Conservation (phyloP, 108 stramenopile species). For the Nitzschia putrida region DNA sequence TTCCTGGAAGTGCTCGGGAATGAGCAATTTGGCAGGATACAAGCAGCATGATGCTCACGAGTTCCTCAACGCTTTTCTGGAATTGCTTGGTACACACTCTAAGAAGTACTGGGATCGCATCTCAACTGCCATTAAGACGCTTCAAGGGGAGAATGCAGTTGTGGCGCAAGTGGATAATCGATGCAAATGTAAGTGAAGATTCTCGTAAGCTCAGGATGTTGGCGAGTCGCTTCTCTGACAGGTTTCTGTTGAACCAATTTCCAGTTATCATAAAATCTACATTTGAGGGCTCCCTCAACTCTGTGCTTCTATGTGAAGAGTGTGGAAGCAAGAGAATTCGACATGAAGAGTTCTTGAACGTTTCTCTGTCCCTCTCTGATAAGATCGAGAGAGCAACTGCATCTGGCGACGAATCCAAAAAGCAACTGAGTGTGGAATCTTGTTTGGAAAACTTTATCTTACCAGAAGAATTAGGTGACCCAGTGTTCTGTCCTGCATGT, state of each 20-base stretch:
- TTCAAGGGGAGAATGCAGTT: conserved; percentile 25
- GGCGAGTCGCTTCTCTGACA: background rate
- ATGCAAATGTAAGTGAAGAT: too few relatives aligned
- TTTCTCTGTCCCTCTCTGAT: conserved; percentile 69
- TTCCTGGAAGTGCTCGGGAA: conserved; percentile 72
- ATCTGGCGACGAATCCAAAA: background rate
- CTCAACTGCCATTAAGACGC: conserved; percentile 17
- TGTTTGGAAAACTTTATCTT: conserved; percentile 69
- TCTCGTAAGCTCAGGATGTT: too few relatives aligned
- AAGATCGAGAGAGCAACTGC: conserved; percentile 35
- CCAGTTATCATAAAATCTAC: conserved; percentile 58
- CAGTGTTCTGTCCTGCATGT: conserved; percentile 65
- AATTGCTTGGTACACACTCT: conserved; percentile 53
- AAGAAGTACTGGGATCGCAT: conserved; percentile 26
- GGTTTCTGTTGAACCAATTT: background rate
- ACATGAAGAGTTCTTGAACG: conserved; percentile 68
- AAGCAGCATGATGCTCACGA: conserved; percentile 92
- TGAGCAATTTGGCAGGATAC: conserved; percentile 79
- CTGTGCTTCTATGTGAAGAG: conserved; percentile 68
- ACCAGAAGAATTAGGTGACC: conserved; percentile 61
- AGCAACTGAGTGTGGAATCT: conserved; percentile 45
- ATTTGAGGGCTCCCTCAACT: conserved; percentile 74
- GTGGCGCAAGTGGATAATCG: background rate
- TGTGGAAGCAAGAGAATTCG: conserved; percentile 71
- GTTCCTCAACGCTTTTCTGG: conserved; percentile 83